phyloP scores from a whole-genome alignment of 306 rosid genomes.

The Styphnolobium japonicum region DNA sequence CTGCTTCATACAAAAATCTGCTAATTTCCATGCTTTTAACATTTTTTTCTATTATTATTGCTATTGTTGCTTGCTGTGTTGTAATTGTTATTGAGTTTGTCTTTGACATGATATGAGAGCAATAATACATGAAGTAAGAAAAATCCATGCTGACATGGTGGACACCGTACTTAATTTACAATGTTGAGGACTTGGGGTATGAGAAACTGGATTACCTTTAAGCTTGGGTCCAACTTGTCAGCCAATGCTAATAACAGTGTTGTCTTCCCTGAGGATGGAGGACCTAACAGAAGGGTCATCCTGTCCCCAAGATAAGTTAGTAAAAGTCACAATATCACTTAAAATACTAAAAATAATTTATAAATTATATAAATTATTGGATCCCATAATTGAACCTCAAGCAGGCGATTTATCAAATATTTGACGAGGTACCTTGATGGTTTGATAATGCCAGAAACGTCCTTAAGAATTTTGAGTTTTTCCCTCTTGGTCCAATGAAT shows the following conservation, averaged over 20 bases:
- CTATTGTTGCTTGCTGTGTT: too few relatives aligned
- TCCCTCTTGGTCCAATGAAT: constrained; percentile 38
- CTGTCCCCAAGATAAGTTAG: neutral
- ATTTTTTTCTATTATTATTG: too few relatives aligned
- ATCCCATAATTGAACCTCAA: too few relatives aligned
- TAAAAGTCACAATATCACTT: too few relatives aligned
- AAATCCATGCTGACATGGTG: too few relatives aligned
- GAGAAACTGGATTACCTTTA: constrained; percentile 31
- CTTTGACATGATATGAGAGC: too few relatives aligned
- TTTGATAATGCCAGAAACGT: constrained; percentile 54
- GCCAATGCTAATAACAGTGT: constrained; percentile 66
- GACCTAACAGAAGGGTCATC: constrained; percentile 67
- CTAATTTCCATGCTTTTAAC: too few relatives aligned
- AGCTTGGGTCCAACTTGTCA: constrained; percentile 53
- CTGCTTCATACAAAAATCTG: constrained; percentile 19
- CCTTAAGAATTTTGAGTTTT: constrained; percentile 65
- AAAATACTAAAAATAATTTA: too few relatives aligned
- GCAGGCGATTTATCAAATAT: neutral
- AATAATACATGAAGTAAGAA: too few relatives aligned
- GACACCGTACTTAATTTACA: too few relatives aligned
- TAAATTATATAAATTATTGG: too few relatives aligned
- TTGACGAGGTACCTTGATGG: constrained; percentile 48
- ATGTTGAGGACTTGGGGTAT: neutral
- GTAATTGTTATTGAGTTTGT: too few relatives aligned
- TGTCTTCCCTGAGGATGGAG: constrained; percentile 75